Evolutionary conservation across 805 yeast genomes (phyloP), one percentile per base, ranked within the genome.

Genomic region (Zygoascus flipseniorum): DNA sequence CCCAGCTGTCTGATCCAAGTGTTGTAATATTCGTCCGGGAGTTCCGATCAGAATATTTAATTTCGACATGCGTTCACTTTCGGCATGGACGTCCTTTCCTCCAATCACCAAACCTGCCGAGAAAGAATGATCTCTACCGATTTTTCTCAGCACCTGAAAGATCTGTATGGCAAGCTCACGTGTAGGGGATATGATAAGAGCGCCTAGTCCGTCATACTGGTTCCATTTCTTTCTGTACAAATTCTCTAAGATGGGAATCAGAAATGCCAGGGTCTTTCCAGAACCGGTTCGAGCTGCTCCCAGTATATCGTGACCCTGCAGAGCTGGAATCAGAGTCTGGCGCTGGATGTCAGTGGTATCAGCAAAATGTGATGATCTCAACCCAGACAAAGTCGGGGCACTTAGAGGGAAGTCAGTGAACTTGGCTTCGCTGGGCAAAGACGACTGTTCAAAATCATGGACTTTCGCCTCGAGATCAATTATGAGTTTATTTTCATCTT

Each of bases 91-190:
- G 65, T 89, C 96, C 65, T 90, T 89, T 41, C 97, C 97, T 49
- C 97, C 97, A 62, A 90, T 89, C 10, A 90, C 92, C 55, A 89
- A 73, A 55, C 96, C 97, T 0, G 96, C 96, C 6, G 95, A 85
- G 56, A 89, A 83, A 2, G 81, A 71, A 59, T 83, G 83, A 59
- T 79, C 75, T 46, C 82, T 79, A 20, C 97, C 97, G 51, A 89
- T 82, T 60, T 83, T 85, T n/a, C 83, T 74, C 56, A 89, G 70
- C 4, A 89, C 97, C 63, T 89, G 95, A 62, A 89, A 89, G 26
- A 85, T 89, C 69, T 89, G 97, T 57, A 88, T 82, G 0, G 97
- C 96, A 60, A 89, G 62, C 64, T 89, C 97, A 67, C 97, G 78
- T 0, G 97, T 89, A 4, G 97, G 97, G 1, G 96, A 82, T n/a